These are phyloP conservation scores for Rhypophila decipiens DNA, from an alignment of 495 filamentous ascomycete genomes.

Conservation along the genomic window DNA sequence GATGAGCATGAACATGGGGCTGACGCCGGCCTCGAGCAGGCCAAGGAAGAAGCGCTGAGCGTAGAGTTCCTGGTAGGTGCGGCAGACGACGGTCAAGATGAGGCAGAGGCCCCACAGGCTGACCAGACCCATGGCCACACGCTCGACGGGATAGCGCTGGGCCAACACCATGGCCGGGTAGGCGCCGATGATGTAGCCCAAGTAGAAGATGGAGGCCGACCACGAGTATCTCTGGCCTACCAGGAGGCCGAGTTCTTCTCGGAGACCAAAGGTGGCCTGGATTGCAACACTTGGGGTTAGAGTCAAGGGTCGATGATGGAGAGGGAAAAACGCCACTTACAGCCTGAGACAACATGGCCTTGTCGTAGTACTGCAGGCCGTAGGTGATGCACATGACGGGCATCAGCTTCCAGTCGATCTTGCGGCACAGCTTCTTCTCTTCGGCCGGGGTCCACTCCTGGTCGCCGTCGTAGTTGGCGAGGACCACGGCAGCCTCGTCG, in stretches of 20 bases:
- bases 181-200: constrained; percentile 42
- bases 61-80: constrained; percentile 30
- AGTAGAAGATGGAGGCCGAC: constrained; percentile 42
- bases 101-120: constrained; percentile 16
- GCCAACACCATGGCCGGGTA: constrained; percentile 39
- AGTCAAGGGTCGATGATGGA: neutral
- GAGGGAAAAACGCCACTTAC: constrained; percentile 10
- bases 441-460: constrained; percentile 30
- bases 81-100: constrained; percentile 29
- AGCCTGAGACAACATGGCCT: constrained; percentile 34
- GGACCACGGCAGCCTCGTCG: constrained; percentile 41
- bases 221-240: constrained; percentile 26
- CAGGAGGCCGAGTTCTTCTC: constrained; percentile 27
- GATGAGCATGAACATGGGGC: constrained; percentile 42
- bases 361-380: constrained; percentile 34
- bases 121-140: constrained; percentile 34
- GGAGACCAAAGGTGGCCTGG: constrained; percentile 14
- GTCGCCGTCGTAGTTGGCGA: constrained; percentile 32
- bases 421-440: constrained; percentile 32
- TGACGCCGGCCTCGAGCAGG: constrained; percentile 34
- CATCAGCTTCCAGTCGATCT: constrained; percentile 41
- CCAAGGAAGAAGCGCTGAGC: constrained; percentile 45
- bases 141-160: constrained; percentile 39
- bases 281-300: constrained; percentile 28
- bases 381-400: constrained; percentile 48